Base-by-base conservation (phyloP, 495 filamentous ascomycete genomes). In the Aspergillus mulundensis region DNA sequence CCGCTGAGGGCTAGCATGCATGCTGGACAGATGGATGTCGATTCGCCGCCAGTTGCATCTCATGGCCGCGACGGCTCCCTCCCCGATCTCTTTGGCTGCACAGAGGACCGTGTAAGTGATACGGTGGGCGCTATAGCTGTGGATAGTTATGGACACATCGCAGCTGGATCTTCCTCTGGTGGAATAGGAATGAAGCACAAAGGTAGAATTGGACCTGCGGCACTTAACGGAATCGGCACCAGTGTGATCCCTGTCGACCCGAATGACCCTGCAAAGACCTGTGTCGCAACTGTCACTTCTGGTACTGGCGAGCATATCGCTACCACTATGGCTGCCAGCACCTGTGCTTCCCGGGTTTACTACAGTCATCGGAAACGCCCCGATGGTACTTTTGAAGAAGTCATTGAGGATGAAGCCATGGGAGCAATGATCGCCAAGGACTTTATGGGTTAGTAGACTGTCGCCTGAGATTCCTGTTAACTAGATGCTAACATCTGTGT, bases 301-400 rank as follows among this genome's bases (percentile, higher is more conserved):
- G 94, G 94, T 25, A 98, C 94, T 5, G 94, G 94, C 34, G 94
- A 98, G 74, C 94, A 97, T 64, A 97, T 98, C 84, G 90, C 91
- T 6, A 93, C 93, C 1, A 93, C 90, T 0, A 79, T 90, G 73
- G 91, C 90, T 12, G 91, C 91, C 0, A 81, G 81, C 36, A 86
- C 83, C 47, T 92, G 90, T 67, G 88, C 90, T 2, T 84, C 85
- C 43, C 82, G 90, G 0, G 68, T 97, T 15, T 93, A 87, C 61
- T 82, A 86, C 50, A 76, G 79, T 40, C 81, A 82, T 16, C 79
- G 78, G 30, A 85, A 79, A 55, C 77, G 75, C 14, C 67, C 72
- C 6, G 78, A 76, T 12, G 90, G 89, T 15, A 68, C 66, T 2
- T 83, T 86, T n/a, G 73, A 81, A 24, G 75, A 84, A 34, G 79